Base-by-base conservation (phyloP, 2,329 filamentous ascomycete species). In the Monosporascus sp. region DNA sequence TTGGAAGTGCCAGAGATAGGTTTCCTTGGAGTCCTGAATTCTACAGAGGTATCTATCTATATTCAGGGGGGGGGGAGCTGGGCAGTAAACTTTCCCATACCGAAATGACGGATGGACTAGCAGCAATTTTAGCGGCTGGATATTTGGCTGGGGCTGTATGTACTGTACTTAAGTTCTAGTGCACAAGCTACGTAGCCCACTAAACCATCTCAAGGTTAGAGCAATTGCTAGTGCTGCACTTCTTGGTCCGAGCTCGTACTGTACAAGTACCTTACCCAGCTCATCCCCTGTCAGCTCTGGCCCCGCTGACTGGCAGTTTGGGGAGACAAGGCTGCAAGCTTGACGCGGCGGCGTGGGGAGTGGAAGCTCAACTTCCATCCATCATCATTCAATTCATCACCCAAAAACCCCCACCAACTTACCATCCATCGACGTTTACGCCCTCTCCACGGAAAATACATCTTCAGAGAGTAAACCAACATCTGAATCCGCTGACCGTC, bases 251-350 rank as follows among this genome's bases (percentile, higher is more conserved):
- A 31, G 43, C 24, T 46, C 17, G 17, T 25, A 1, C 24, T 6
- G n/a, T 2, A 22, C 22, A 22, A 22, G 22, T 25, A 25, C 24
- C 24, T 25, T 25, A 41, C 6, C 38, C 17, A 41, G 17, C 38
- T 41, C 18, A 41, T 20, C 38, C 38, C 24, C 17, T 39, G 38
- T 6, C 15, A 18, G 2, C 38, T n/a, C 15, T 39, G 24, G 24
- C 5, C 24, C 24, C 24, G 18, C 18, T 52, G 14, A 49, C 39
- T 56, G 44, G 49, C 43, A 14, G 31, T 35, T 35, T 11, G 31
- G 31, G 35, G 55, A 62, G 65, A 53, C 73, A 79, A 81, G 79
- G 78, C 77, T 78, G 70, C 77, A 75, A 77, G 75, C 66, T 70
- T 64, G 67, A 70, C 63, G 64, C 63, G 24, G 64, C 63, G 53